Percentiles rank a stretch among this genome's conserved stretches.
Conservation (phyloP, 2,329 filamentous ascomycete species). For the Epichloe glyceriae region DNA sequence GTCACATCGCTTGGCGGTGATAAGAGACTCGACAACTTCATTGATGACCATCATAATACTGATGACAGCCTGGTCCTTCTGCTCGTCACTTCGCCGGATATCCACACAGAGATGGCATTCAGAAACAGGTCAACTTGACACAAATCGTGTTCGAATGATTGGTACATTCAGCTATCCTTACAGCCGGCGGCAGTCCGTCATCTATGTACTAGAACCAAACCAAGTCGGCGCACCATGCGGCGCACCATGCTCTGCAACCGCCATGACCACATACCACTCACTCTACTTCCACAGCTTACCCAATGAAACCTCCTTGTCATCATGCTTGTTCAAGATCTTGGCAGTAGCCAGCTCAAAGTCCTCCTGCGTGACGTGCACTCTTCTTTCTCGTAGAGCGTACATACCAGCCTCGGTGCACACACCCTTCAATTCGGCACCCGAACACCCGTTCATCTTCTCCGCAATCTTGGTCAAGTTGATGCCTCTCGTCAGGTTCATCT, state of each 20-base stretch:
- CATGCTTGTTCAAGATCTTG: constrained; percentile 99
- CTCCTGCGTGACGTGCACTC: constrained; percentile 97
- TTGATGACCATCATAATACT: too few relatives aligned
- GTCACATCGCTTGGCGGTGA: too few relatives aligned
- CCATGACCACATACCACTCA: constrained; percentile 4
- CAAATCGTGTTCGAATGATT: constrained; percentile 9
- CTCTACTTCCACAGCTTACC: constrained; percentile 58
- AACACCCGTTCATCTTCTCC: constrained; percentile 99
- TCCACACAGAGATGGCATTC: too few relatives aligned
- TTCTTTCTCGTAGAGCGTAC: constrained; percentile 88
- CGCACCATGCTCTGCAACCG: not conserved
- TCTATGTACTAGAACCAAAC: constrained; percentile 13
- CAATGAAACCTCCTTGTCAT: constrained; percentile 90
- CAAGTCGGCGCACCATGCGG: not conserved
- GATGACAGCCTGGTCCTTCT: too few relatives aligned
- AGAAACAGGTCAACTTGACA: not conserved
- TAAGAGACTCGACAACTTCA: too few relatives aligned
- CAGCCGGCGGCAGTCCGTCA: constrained; percentile 17
- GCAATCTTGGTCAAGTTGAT: constrained; percentile 98
- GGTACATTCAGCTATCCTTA: constrained; percentile 23
- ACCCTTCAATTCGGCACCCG: constrained; percentile 93
- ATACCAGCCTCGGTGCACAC: constrained; percentile 98
- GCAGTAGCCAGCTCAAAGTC: constrained; percentile 97
- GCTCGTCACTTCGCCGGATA: too few relatives aligned
- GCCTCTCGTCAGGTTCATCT: constrained; percentile 95